Percentiles rank a stretch among this genome's conserved stretches.
phyloP scores from a whole-genome alignment of 768 basidiomycete genomes.

The Pleurotus pulmonarius region DNA sequence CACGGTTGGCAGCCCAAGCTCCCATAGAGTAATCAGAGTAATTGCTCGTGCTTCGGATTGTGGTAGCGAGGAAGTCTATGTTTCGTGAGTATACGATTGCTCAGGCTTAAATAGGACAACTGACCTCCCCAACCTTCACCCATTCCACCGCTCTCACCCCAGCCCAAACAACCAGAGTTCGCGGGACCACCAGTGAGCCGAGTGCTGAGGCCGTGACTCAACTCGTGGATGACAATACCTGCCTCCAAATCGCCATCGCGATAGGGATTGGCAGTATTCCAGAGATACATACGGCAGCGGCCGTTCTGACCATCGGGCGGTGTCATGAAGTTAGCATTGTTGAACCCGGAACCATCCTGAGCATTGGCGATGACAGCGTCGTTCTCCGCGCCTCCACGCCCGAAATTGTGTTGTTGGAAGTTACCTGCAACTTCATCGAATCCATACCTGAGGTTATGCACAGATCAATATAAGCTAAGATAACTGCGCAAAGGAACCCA shows the following conservation, averaged over 20 bases:
- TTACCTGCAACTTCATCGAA: conserved; percentile 91
- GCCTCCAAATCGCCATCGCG: conserved; percentile 95
- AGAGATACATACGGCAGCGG: conserved; percentile 94
- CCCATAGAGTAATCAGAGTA: conserved; percentile 91
- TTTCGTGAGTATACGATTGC: neutral
- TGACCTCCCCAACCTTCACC: conserved; percentile 93
- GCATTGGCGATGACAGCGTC: conserved; percentile 95
- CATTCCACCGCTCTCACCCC: conserved; percentile 97
- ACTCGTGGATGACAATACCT: conserved; percentile 93
- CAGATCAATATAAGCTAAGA: neutral
- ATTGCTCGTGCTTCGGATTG: conserved; percentile 68
- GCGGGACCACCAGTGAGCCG: conserved; percentile 91
- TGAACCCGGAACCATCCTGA: conserved; percentile 91
- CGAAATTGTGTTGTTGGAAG: conserved; percentile 99
- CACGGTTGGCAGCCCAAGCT: conserved; percentile 86
- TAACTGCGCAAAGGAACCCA: conserved; percentile 18
- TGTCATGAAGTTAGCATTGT: conserved; percentile 91
- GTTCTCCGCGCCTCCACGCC: conserved; percentile 77
- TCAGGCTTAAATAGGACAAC: conserved; percentile 8
- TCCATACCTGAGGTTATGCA: conserved; percentile 58
- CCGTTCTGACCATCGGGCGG: conserved; percentile 84
- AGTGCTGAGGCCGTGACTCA: conserved; percentile 87
- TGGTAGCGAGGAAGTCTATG: conserved; percentile 81
- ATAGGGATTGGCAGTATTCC: conserved; percentile 89
- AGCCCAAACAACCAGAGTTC: conserved; percentile 91